Percentiles rank a stretch among this genome's conserved stretches.
These are phyloP conservation scores for Magnolia sinica DNA, from an alignment of 164 flowering plant species.

Conservation along the genomic window DNA sequence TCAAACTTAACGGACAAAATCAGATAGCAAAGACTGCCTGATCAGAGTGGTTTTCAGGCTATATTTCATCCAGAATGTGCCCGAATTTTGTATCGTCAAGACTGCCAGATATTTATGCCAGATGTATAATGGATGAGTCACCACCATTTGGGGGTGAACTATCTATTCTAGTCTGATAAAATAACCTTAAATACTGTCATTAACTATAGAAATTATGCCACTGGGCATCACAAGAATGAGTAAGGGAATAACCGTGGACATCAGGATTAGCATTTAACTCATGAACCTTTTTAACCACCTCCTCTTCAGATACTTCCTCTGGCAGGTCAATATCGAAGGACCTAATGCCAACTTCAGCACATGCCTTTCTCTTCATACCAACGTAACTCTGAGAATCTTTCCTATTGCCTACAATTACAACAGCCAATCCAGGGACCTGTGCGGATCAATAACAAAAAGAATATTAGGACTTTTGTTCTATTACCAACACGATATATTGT, in stretches of 20 bases:
- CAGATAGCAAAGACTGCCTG: background rate
- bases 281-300: slow-evolving; percentile 65
- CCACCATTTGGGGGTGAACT: background rate
- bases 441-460: slow-evolving; percentile 1
- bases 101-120: background rate
- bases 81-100: background rate
- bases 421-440: slow-evolving; percentile 95
- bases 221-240: background rate
- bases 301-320: slow-evolving; percentile 72
- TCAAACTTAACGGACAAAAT: background rate
- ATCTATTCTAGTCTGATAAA: background rate
- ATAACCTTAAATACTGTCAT: background rate
- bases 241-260: slow-evolving; percentile 66
- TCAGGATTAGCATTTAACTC: slow-evolving; percentile 75
- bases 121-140: background rate
- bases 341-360: slow-evolving; percentile 85
- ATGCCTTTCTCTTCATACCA: slow-evolving; percentile 84
- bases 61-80: too few species aligned
- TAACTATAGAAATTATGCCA: background rate
- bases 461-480: background rate
- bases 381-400: slow-evolving; percentile 94
- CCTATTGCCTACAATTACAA: slow-evolving; percentile 77
- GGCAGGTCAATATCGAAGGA: slow-evolving; percentile 76
- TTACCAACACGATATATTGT: background rate
- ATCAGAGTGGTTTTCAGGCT: background rate